phyloP scores from a whole-genome alignment of 148 eudicot genomes.

The Chenopodium quinoa region DNA sequence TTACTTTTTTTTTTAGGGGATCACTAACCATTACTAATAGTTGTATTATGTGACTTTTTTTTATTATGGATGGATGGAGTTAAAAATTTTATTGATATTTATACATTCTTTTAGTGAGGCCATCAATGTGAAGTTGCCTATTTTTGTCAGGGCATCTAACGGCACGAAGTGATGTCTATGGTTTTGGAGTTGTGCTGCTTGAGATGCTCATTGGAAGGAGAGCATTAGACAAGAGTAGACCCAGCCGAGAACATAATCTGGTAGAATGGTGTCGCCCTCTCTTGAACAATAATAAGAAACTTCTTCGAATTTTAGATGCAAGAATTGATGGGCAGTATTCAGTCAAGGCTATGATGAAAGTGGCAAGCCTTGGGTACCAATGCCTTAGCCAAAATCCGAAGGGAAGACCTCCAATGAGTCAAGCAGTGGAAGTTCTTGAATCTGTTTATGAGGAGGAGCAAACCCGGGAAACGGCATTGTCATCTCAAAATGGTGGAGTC shows the following conservation, averaged over 20 bases:
- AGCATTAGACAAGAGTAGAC: constrained; percentile 76
- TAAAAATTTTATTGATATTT: not conserved
- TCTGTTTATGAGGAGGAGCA: constrained; percentile 46
- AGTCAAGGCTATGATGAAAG: constrained; percentile 53
- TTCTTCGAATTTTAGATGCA: constrained; percentile 58
- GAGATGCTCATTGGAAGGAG: constrained; percentile 86
- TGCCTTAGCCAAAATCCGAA: constrained; percentile 87
- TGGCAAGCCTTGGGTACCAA: constrained; percentile 70
- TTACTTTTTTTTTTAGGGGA: too few species aligned
- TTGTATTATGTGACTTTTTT: too few species aligned
- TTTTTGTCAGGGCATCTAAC: constrained; percentile 68
- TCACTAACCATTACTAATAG: too few species aligned
- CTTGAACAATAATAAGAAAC: constrained; percentile 70
- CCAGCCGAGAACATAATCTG: constrained; percentile 75
- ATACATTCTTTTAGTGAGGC: not conserved
- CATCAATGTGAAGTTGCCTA: not conserved
- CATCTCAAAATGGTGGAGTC: constrained; percentile 40
- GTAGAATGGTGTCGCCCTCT: constrained; percentile 89
- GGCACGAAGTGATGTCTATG: constrained; percentile 82
- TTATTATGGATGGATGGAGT: not conserved
- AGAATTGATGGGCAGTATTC: constrained; percentile 86
- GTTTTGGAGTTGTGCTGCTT: constrained; percentile 80
- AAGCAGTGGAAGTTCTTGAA: constrained; percentile 73
- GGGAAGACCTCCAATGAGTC: constrained; percentile 80
- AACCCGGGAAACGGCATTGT: constrained; percentile 40